A percentile compares a stretch with the other conserved stretches of the same genome.
Evolutionary conservation across 352 stramenopile genomes (phyloP).

Genomic region (Globisporangium abappressorium): DNA sequence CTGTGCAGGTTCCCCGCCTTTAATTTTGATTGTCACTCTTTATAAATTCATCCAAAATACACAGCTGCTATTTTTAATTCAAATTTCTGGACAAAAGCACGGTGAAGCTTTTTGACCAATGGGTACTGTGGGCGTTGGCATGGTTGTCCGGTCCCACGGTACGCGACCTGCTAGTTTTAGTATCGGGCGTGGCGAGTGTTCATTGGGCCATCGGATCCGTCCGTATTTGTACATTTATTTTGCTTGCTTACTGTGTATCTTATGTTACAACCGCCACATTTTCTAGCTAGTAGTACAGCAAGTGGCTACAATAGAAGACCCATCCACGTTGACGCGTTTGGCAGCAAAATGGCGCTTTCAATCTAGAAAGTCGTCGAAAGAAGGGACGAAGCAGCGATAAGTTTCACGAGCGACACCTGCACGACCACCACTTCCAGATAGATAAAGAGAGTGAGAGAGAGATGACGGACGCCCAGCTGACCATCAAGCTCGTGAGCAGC

Average conservation of each 20-base stretch:
- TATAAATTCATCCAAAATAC: background rate
- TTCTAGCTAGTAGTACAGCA: too few species aligned
- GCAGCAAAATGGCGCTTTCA: background rate
- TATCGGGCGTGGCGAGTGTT: background rate
- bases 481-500: slow-evolving; percentile 69
- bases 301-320: too few species aligned
- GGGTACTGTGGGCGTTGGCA: background rate
- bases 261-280: too few species aligned
- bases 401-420: background rate
- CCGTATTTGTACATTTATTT: too few species aligned
- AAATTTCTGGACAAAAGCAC: too few species aligned
- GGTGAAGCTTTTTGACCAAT: background rate
- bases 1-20: background rate
- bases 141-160: background rate
- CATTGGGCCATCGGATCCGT: background rate
- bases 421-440: background rate
- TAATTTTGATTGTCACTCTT: background rate
- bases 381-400: slow-evolving; percentile 1
- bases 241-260: too few species aligned
- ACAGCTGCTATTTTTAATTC: background rate
- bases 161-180: background rate
- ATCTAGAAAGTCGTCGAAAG: slow-evolving; percentile 9
- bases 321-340: too few species aligned
- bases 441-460: background rate
- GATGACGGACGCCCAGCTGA: slow-evolving; percentile 37